Evolutionary conservation across 2,329 filamentous ascomycete species (phyloP).

Genomic region (Hypomyces rosellus): DNA sequence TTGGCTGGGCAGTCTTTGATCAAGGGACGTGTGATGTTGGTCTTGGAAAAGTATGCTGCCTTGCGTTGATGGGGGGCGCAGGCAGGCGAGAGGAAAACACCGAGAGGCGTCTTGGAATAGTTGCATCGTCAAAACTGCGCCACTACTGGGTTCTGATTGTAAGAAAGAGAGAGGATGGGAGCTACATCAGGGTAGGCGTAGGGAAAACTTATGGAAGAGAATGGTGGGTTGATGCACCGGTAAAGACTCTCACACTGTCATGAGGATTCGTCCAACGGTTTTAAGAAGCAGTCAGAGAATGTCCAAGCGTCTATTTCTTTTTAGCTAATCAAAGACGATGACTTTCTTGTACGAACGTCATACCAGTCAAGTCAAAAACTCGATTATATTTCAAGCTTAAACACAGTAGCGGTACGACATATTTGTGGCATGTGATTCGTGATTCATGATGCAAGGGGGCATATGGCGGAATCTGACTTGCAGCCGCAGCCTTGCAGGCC

Average conservation of each 20-base stretch:
- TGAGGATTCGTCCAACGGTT: background rate
- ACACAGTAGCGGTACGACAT: no score
- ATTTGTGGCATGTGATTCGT: no score
- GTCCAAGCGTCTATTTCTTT: no score
- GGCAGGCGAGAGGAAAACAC: slow-evolving; percentile 8
- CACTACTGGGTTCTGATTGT: slow-evolving; percentile 10
- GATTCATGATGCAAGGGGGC: no score
- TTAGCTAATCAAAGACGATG: no score
- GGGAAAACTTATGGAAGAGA: slow-evolving; percentile 8
- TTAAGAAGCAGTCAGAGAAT: no score
- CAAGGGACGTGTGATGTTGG: background rate
- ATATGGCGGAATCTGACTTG: no score
- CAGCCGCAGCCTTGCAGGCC: no score
- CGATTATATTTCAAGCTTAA: no score
- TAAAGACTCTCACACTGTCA: background rate
- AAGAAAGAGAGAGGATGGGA: slow-evolving; percentile 1
- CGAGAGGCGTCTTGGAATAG: slow-evolving; percentile 7
- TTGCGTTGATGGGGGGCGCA: slow-evolving; percentile 9
- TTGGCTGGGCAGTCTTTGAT: slow-evolving; percentile 12
- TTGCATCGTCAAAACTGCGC: slow-evolving; percentile 5
- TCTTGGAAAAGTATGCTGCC: background rate
- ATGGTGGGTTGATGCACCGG: slow-evolving; percentile 8
- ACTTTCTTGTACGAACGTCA: no score
- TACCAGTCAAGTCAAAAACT: no score
- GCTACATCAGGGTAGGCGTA: slow-evolving; percentile 4